Conservation (phyloP, 805 yeast species). For the Schizosaccharomyces octosporus region DNA sequence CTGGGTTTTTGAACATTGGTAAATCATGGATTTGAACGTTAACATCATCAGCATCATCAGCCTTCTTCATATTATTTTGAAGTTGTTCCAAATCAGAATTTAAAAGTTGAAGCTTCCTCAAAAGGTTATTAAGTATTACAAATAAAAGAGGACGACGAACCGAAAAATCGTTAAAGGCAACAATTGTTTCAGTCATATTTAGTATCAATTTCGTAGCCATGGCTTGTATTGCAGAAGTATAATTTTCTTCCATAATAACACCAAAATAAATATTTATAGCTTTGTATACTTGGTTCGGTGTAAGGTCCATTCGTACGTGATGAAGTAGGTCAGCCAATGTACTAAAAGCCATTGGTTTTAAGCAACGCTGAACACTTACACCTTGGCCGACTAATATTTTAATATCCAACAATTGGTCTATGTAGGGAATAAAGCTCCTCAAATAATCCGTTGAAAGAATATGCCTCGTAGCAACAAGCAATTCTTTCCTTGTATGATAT, state of each 20-base stretch:
- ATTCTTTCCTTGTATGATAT: slow-evolving; percentile 74
- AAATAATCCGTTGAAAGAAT: slow-evolving; percentile 79
- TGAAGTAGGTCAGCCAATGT: slow-evolving; percentile 91
- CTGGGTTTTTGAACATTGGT: slow-evolving; percentile 15
- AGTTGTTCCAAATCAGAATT: neutral
- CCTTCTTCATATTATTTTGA: slow-evolving; percentile 3
- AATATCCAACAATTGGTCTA: slow-evolving; percentile 68
- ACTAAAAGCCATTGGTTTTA: slow-evolving; percentile 72
- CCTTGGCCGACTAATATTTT: slow-evolving; percentile 78
- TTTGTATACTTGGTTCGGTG: slow-evolving; percentile 62
- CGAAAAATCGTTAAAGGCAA: slow-evolving; percentile 30
- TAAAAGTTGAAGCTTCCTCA: slow-evolving; percentile 27
- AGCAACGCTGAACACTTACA: slow-evolving; percentile 65
- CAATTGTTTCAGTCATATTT: slow-evolving; percentile 69
- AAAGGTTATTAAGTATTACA: slow-evolving; percentile 68
- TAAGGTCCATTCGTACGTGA: slow-evolving; percentile 62
- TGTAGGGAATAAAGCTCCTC: slow-evolving; percentile 55
- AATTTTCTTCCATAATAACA: slow-evolving; percentile 51
- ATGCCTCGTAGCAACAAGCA: slow-evolving; percentile 82
- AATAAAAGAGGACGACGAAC: slow-evolving; percentile 42
- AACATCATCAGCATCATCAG: slow-evolving; percentile 3
- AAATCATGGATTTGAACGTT: slow-evolving; percentile 6
- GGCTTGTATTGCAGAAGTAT: slow-evolving; percentile 77
- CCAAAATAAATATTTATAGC: slow-evolving; percentile 64
- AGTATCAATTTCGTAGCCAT: slow-evolving; percentile 83